Conservation (phyloP, 139 green algal genomes). For the Chlorella sorokiniana region DNA sequence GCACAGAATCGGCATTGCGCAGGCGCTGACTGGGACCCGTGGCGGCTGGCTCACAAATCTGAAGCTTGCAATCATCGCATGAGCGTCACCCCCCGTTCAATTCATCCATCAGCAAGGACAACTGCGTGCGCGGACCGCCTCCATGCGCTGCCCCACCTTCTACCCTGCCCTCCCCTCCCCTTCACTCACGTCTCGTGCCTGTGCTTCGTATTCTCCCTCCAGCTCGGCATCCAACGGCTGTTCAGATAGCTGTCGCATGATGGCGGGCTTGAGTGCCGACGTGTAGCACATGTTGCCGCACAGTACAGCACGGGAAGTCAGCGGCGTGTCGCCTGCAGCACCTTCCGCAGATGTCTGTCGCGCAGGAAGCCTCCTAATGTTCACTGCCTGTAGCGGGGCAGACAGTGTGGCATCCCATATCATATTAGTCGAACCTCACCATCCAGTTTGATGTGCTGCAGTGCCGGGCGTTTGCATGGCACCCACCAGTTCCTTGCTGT, state of each 20-base stretch:
- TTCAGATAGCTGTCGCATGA: background rate
- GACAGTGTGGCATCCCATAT: no score
- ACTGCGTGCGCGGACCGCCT: no score
- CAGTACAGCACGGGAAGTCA: background rate
- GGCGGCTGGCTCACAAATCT: no score
- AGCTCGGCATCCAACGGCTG: background rate
- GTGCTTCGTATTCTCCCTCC: background rate
- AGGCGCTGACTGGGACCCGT: background rate
- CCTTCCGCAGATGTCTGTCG: background rate
- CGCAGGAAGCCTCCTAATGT: background rate
- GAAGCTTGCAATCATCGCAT: no score
- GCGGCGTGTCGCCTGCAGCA: no score
- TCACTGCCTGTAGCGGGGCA: background rate
- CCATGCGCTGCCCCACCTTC: background rate
- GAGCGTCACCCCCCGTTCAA: no score
- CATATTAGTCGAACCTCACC: no score
- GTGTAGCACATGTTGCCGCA: slow-evolving; percentile 10
- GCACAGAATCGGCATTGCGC: background rate
- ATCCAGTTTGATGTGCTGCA: no score
- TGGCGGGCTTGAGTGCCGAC: background rate
- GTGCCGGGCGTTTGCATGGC: background rate
- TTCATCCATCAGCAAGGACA: no score
- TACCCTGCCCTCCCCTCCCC: background rate
- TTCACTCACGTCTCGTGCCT: background rate
- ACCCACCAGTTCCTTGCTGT: background rate